phyloP scores from a whole-genome alignment of 768 basidiomycete species.

The Pisolithus orientalis region DNA sequence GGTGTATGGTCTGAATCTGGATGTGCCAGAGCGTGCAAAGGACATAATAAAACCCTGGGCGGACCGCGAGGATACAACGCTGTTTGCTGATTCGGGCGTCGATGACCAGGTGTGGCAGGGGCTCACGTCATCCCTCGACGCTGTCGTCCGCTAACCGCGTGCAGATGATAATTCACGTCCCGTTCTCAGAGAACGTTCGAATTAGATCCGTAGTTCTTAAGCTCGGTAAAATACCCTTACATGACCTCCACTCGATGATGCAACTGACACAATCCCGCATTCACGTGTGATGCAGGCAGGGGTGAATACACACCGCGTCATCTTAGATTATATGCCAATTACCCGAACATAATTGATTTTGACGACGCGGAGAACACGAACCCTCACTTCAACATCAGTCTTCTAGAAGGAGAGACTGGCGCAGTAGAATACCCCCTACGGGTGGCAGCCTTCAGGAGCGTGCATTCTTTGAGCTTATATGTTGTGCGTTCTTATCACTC shows the following conservation, averaged over 20 bases:
- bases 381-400: constrained; percentile 64
- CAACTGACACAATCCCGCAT: constrained; percentile 6
- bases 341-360: constrained; percentile 72
- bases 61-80: constrained; percentile 58
- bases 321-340: constrained; percentile 70
- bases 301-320: constrained; percentile 73
- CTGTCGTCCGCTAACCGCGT: constrained; percentile 8
- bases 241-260: constrained; percentile 1
- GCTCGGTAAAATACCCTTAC: constrained; percentile 44
- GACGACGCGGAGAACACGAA: constrained; percentile 59
- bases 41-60: constrained; percentile 79
- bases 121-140: not conserved
- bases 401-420: constrained; percentile 63
- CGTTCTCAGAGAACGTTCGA: constrained; percentile 74
- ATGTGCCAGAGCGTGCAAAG: constrained; percentile 75
- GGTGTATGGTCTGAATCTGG: constrained; percentile 75
- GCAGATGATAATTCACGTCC: constrained; percentile 76
- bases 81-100: constrained; percentile 71
- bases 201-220: constrained; percentile 71
- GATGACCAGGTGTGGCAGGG: constrained; percentile 66
- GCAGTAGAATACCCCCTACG: constrained; percentile 75
- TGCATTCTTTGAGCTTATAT: constrained; percentile 68
- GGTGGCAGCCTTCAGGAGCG: constrained; percentile 68
- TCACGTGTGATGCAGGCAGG: constrained; percentile 43
- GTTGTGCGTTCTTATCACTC: constrained; percentile 51